Evolutionary conservation across 495 filamentous ascomycete genomes (phyloP).

Genomic region (Xylaria palmicola): DNA sequence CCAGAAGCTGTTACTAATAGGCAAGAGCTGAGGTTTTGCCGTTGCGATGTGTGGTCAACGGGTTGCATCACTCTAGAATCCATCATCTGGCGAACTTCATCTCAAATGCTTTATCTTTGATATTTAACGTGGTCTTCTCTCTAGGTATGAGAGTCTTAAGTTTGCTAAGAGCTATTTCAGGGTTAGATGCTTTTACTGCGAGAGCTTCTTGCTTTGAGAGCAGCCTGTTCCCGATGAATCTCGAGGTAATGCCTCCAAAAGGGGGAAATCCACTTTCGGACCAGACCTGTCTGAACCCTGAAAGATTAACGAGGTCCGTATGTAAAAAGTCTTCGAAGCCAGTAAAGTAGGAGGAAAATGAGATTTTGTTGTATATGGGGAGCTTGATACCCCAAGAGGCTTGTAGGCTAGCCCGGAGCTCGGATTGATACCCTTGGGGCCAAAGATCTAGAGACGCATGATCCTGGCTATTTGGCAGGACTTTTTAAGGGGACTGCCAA

Average conservation of each 20-base stretch:
- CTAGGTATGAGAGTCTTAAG: background rate
- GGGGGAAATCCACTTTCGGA: background rate
- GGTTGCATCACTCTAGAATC: constrained; percentile 39
- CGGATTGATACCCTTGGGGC: background rate
- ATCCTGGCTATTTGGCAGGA: background rate
- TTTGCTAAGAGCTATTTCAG: background rate
- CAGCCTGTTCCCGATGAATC: background rate
- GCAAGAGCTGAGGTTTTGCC: constrained; percentile 19
- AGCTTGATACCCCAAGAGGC: background rate
- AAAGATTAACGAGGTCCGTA: background rate
- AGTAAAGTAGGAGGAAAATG: background rate
- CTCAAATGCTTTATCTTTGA: background rate
- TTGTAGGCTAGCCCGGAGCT: background rate
- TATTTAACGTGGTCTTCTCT: background rate
- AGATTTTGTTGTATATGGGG: background rate
- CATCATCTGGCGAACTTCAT: constrained; percentile 13
- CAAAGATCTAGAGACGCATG: background rate
- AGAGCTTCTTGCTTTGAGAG: background rate
- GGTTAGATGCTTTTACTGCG: background rate
- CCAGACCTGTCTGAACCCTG: no score
- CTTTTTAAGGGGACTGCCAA: background rate
- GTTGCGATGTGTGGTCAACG: constrained; percentile 42
- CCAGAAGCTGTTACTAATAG: constrained; percentile 23
- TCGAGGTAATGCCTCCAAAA: background rate
- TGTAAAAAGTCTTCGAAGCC: background rate